These are phyloP conservation scores for Candida smagusa DNA, from an alignment of 1,139 yeast genomes.

Conservation along the genomic window DNA sequence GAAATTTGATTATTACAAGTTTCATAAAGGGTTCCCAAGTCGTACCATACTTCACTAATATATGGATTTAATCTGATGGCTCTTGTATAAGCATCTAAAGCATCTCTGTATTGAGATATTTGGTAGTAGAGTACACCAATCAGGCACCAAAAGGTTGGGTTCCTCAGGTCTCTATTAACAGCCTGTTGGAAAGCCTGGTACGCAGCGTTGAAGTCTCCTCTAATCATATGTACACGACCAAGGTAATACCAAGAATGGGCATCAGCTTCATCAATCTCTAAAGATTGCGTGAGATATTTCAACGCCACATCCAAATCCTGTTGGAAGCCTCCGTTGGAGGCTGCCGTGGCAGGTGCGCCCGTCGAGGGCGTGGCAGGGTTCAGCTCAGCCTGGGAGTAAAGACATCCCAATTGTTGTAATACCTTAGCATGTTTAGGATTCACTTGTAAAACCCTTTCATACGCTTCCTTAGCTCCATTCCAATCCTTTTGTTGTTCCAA, in stretches of 20 bases:
- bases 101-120: slow-evolving; percentile 93
- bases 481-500: slow-evolving; percentile 92
- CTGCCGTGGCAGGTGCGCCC: slow-evolving; percentile 16
- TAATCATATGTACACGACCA: slow-evolving; percentile 95
- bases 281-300: slow-evolving; percentile 75
- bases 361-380: slow-evolving; percentile 7
- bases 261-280: slow-evolving; percentile 85
- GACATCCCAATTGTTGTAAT: slow-evolving; percentile 91
- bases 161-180: slow-evolving; percentile 91
- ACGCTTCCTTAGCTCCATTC: slow-evolving; percentile 90
- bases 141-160: slow-evolving; percentile 98
- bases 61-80: slow-evolving; percentile 95
- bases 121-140: slow-evolving; percentile 96
- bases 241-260: slow-evolving; percentile 97
- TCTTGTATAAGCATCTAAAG: slow-evolving; percentile 93
- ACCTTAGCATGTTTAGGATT: slow-evolving; percentile 96
- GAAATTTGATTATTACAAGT: slow-evolving; percentile 93
- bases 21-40: slow-evolving; percentile 92
- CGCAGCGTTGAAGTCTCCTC: slow-evolving; percentile 92
- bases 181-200: slow-evolving; percentile 99
- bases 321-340: slow-evolving; percentile 21
- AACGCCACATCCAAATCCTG: slow-evolving; percentile 84
- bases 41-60: slow-evolving; percentile 97
- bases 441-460: slow-evolving; percentile 84
- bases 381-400: slow-evolving; percentile 75